Base-by-base conservation (phyloP, 2,329 filamentous ascomycete species). In the Fusarium chlamydosporum region DNA sequence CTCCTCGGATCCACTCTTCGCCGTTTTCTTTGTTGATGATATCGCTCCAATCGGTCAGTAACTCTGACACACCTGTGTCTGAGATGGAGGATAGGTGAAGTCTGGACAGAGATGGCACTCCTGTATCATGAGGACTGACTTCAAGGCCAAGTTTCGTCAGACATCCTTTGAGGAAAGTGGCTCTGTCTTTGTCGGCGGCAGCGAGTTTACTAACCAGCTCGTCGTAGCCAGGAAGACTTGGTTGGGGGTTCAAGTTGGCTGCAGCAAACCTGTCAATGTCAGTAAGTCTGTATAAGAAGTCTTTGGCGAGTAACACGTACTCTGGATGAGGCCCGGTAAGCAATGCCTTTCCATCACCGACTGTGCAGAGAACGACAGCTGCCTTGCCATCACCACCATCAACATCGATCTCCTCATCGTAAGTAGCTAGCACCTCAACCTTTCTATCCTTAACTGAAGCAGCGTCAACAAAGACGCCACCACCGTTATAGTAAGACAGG, bases 321-420 rank as follows among this genome's bases (percentile, higher is more conserved):
- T 99, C 96, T 52, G 95, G 95, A 83, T 99, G 96, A 38, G 94
- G 92, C 0, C 94, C 94, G 1, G 92, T 96, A 18, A 99, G 80
- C 7, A 98, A 80, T 2, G 88, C 93, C 38, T 87, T 88, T 3
- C 96, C 96, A 43, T 93, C 87, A 1, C 94, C 94, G 43, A 97
- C 86, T 66, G 90, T 92, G 74, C 94, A 92, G 75, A 93, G 93
- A 1, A 99, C 88, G 5, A 96, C 85, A 0, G 96, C 95, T 2
- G 94, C 94, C 33, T 88, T 86, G 2, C 88, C 88, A 41, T 87
- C 83, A 1, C 93, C 93, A 0, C 91, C 85, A 55, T 96, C 90
- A 4, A 97, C 92, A 71, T 91, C 88, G 13, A 97, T 78, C 15
- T 90, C 83, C 35, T 93, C 91, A 0, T 85, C 85, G 76, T 96